Evolutionary conservation across 306 rosid genomes (phyloP), one percentile per base, ranked within the genome.

Genomic region (Lathyrus tuberosus): DNA sequence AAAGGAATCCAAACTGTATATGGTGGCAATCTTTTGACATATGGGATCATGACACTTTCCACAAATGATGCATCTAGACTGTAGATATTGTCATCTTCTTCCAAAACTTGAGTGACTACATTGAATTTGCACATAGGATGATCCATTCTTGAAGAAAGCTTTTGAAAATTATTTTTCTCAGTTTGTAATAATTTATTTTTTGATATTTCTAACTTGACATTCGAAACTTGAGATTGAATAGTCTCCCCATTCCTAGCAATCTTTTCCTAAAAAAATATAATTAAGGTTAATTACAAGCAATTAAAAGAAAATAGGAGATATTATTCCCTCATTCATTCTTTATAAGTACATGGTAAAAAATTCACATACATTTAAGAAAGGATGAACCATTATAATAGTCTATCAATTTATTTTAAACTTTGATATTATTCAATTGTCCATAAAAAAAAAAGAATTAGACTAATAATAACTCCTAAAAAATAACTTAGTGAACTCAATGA

Each of bases 1-100:
- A 93, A 71, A 80, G 81, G 85, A 43, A 82, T 89, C 96, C 97
- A 90, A 10, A 85, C 79, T 48, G 88, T 82, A 81, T 80, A 86
- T 60, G 84, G 81, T 10, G 96, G 91, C 62, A 90, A 24, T 76
- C 54, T 90, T 40, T 84, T 76, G 43, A 76, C 42, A 42, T 12
- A 12, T 35, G 89, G 86, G 49, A 93, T 83, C 76, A 68, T 84
- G 67, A 67, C 58, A 69, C 77, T 78, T 54, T 73, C 33, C 56
- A 67, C 35, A 17, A 37, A 46, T 56, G 77, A 12, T 38, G 58
- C 74, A 18, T 85, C 85, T 5, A 56, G 78, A 57, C 62, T 52
- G 59, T 72, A 76, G 31, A 5, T 13, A 16, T 30, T 66, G 35
- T 88, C 87, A 62, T 62, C 79, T 17, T 90, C 91, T 20, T 77